These are phyloP conservation scores for Allium sativum DNA, from an alignment of 106 monocot genomes.

Conservation along the genomic window DNA sequence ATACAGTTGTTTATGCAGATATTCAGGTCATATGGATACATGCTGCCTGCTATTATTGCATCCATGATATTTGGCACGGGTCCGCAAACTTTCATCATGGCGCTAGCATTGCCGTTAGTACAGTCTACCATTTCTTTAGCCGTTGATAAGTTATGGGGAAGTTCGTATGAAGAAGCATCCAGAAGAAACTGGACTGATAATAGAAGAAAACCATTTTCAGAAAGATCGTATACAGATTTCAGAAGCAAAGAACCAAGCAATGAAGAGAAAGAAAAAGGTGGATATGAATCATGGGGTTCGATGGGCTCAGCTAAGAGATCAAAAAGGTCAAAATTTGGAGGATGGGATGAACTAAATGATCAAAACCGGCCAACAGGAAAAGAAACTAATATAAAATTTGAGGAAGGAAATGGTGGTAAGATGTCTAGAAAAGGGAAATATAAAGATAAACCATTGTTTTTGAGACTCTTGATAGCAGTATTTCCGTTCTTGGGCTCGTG, in stretches of 20 bases:
- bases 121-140: constrained; percentile 67
- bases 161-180: constrained; percentile 12
- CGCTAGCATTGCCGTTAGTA: constrained; percentile 71
- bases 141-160: constrained; percentile 61
- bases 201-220: constrained; percentile 23
- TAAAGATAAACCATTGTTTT: constrained; percentile 48
- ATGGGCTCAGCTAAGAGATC: background rate
- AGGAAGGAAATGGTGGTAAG: constrained; percentile 19
- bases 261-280: background rate
- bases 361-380: background rate
- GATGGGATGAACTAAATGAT: constrained; percentile 76
- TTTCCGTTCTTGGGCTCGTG: constrained; percentile 89
- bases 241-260: constrained; percentile 1
- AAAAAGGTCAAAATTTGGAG: constrained; percentile 33
- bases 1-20: constrained; percentile 28
- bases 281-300: constrained; percentile 43
- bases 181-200: constrained; percentile 11
- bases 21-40: constrained; percentile 64
- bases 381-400: background rate
- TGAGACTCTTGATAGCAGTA: constrained; percentile 74
- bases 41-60: constrained; percentile 68
- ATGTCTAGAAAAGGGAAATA: constrained; percentile 39
- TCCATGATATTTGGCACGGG: constrained; percentile 75
- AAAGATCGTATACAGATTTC: constrained; percentile 12
- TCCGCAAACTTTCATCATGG: constrained; percentile 83